A percentile compares a stretch with the other conserved stretches of the same genome.
Conservation (phyloP, 805 yeast genomes). For the Yarrowia keelungensis region DNA sequence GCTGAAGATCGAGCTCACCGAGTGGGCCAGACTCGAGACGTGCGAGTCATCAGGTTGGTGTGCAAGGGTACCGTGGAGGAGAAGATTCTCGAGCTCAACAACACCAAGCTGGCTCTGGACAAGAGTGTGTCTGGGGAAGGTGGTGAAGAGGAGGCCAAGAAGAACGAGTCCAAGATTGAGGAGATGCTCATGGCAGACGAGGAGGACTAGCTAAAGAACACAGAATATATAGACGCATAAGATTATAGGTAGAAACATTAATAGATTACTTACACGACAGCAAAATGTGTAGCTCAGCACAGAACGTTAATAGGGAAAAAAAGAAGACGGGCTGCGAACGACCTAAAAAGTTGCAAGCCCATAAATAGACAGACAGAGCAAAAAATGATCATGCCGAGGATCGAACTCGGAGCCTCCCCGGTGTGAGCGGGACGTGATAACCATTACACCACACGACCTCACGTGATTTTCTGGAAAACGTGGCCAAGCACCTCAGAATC, state of each 20-base stretch:
- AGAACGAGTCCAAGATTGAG: conserved; percentile 34
- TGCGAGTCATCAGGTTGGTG: conserved; percentile 76
- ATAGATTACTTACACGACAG: conserved; percentile 4
- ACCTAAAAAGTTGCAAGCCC: background rate
- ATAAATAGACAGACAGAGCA: background rate
- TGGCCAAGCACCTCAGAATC: background rate
- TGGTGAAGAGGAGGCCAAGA: conserved; percentile 47
- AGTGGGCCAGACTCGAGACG: conserved; percentile 91
- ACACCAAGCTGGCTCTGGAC: conserved; percentile 89
- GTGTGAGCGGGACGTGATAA: conserved; percentile 39
- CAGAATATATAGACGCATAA: conserved; percentile 6
- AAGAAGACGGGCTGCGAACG: too few relatives aligned
- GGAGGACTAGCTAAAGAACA: background rate
- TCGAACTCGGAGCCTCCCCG: conserved; percentile 39
- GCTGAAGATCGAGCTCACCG: conserved; percentile 99
- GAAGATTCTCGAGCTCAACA: conserved; percentile 82
- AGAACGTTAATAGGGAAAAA: too few relatives aligned
- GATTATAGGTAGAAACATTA: conserved; percentile 6
- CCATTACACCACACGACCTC: conserved; percentile 39
- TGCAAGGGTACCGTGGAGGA: conserved; percentile 84
- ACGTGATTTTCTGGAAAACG: background rate
- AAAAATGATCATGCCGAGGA: conserved; percentile 33
- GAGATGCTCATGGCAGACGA: conserved; percentile 36
- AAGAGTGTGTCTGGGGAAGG: conserved; percentile 52
- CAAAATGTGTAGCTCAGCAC: too few relatives aligned